Base-by-base conservation (phyloP, 2,329 filamentous ascomycete species). In the Calonectria naviculata region DNA sequence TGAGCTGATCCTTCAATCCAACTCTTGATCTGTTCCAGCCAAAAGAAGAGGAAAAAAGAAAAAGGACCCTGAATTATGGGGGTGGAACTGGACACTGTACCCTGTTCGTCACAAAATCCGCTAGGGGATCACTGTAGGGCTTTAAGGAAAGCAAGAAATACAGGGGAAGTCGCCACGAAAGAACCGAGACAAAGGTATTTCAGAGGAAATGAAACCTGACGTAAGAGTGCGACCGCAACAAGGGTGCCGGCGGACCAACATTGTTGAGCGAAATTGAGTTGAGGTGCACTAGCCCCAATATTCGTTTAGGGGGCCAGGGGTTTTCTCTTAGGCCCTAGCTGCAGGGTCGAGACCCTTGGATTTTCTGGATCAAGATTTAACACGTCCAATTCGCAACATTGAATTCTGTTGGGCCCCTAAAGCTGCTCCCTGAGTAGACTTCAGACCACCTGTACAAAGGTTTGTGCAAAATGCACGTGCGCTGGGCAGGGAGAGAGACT, bases 191-290 rank as follows among this genome's bases (percentile, higher is more conserved):
- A 56, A 2, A 5, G 21, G 21, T 56, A 56, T 56, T 56, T 56
- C 52, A 56, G 52, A 56, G 31, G 52, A 56, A 56, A 56, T 56
- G 52, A 56, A 36, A 36, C 52, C 31, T 56, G 52, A 56, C 52
- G 52, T 56, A 56, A 56, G 52, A 36, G 52, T 56, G 52, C 52
- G 52, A 56, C 49, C 10, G 52, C n/a, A 36, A 56, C 52, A 13
- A 56, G 52, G 52, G 52, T 56, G 31, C 13, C 21, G 52, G 8
- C 52, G 31, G 52, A 56, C 52, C 52, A 56, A 56, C 31, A 56
- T 56, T 56, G 52, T 56, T 56, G 52, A 56, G 52, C 52, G 52
- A 56, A 56, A 56, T 56, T 56, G 52, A 56, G 52, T 56, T 56
- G 52, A 56, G 52, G 13, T 36, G 15, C 31, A 56, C 52, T 56